A percentile compares a stretch with the other conserved stretches of the same genome.
Evolutionary conservation across 768 basidiomycete genomes (phyloP).

Genomic region (Guyanaporus albipodus): DNA sequence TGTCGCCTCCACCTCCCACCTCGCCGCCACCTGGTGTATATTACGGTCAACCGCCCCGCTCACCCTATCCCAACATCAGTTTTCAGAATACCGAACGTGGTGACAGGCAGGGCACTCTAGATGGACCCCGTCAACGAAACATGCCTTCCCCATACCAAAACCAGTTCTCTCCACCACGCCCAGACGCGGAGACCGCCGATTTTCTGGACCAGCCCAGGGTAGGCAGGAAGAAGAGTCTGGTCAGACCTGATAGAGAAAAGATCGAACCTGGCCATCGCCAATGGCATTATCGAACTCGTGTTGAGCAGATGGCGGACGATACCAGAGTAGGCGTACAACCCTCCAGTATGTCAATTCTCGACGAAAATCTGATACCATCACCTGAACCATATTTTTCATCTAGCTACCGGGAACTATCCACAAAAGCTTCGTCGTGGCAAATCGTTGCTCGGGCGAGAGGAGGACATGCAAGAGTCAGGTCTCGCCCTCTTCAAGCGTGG

Average conservation of each 20-base stretch:
- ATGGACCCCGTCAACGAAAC: conserved; percentile 47
- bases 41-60: conserved; percentile 22
- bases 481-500: conserved; percentile 88
- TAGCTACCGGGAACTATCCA: conserved; percentile 80
- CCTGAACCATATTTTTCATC: conserved; percentile 6
- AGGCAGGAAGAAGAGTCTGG: conserved; percentile 85
- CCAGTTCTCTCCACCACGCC: conserved; percentile 40
- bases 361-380: background rate
- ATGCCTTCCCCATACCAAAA: conserved; percentile 44
- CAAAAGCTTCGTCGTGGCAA: conserved; percentile 71
- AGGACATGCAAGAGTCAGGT: conserved; percentile 89
- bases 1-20: conserved; percentile 16
- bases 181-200: conserved; percentile 32
- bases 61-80: conserved; percentile 46
- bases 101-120: conserved; percentile 57
- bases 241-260: conserved; percentile 91
- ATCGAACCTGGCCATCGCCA: conserved; percentile 92
- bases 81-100: conserved; percentile 70
- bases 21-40: conserved; percentile 12
- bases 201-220: conserved; percentile 50
- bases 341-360: conserved; percentile 58
- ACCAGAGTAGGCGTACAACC: conserved; percentile 71
- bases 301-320: conserved; percentile 71
- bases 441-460: conserved; percentile 85
- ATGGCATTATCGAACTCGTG: conserved; percentile 91